Percentiles rank a stretch among this genome's conserved stretches.
These are phyloP conservation scores for Candida piceae DNA, from an alignment of 805 yeast species.

Conservation along the genomic window DNA sequence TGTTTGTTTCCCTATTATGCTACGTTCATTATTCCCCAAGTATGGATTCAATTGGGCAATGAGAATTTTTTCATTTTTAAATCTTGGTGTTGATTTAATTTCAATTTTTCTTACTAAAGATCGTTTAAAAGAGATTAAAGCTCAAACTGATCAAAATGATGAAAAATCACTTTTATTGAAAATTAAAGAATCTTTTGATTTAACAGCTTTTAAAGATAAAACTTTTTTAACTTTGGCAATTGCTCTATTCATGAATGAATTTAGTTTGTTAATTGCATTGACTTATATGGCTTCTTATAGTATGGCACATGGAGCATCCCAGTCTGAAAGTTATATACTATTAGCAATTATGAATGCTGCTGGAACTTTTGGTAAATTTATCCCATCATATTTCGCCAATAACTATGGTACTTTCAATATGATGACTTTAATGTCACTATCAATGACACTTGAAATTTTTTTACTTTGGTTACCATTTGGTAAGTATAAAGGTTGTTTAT, in stretches of 20 bases:
- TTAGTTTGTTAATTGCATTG: constrained; percentile 34
- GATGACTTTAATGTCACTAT: constrained; percentile 41
- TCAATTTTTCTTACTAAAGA: constrained; percentile 33
- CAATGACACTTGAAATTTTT: constrained; percentile 42
- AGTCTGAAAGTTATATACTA: constrained; percentile 39
- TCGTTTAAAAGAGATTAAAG: constrained; percentile 22
- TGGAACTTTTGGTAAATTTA: constrained; percentile 35
- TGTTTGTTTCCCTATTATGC: constrained; percentile 50
- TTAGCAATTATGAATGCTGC: constrained; percentile 43
- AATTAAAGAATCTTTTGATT: constrained; percentile 22
- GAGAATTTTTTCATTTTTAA: constrained; percentile 40
- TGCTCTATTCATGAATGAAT: constrained; percentile 37
- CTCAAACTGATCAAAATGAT: constrained; percentile 24
- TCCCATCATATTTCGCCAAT: constrained; percentile 31
- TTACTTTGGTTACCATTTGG: constrained; percentile 67
- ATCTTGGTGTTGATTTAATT: constrained; percentile 12
- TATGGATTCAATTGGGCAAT: constrained; percentile 60
- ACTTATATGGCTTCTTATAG: constrained; percentile 52
- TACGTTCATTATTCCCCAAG: constrained; percentile 38
- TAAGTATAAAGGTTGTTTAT: constrained; percentile 34
- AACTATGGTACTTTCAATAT: constrained; percentile 49
- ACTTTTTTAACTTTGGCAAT: constrained; percentile 32
- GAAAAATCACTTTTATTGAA: constrained; percentile 23
- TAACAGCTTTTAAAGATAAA: constrained; percentile 33
- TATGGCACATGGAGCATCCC: constrained; percentile 40